A percentile compares a stretch with the other conserved stretches of the same genome.
These are phyloP conservation scores for Vaccinium macrocarpon DNA, from an alignment of 148 eudicot genomes.

Conservation along the genomic window DNA sequence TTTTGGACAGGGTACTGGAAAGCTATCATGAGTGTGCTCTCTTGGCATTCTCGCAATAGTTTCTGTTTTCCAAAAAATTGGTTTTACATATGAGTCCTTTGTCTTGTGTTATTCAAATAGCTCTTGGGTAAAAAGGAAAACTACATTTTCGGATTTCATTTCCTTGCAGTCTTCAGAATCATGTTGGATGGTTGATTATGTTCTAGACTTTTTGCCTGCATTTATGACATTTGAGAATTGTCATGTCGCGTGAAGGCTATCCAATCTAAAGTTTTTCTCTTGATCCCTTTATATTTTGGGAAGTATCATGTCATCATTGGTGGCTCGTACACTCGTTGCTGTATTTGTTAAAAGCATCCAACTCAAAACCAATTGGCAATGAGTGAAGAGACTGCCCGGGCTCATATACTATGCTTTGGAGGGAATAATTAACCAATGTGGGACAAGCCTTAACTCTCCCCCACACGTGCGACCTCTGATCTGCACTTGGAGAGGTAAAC, in stretches of 20 bases:
- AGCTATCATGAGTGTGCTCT: background rate
- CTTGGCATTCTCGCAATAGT: background rate
- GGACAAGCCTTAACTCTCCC: no score
- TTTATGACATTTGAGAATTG: conserved; percentile 7
- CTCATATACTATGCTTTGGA: no score
- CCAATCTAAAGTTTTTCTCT: background rate
- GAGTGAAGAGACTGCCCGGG: no score
- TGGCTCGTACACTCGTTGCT: background rate
- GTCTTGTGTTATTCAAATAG: conserved; percentile 2
- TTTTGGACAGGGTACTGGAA: background rate
- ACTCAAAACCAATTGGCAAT: no score
- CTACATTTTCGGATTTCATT: background rate
- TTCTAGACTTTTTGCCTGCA: background rate
- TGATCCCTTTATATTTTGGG: background rate
- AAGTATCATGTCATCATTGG: background rate
- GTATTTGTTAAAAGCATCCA: background rate
- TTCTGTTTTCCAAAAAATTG: conserved; percentile 5
- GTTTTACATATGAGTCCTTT: background rate
- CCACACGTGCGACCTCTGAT: no score
- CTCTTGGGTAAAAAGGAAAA: background rate
- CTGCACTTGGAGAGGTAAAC: no score
- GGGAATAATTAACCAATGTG: no score
- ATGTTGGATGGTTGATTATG: background rate
- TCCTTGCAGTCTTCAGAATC: background rate
- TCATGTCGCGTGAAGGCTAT: background rate